Evolutionary conservation across 225 moss, liverwort and hornwort genomes (phyloP), one percentile per base, ranked within the genome.

Genomic region (Polytrichum commune): DNA sequence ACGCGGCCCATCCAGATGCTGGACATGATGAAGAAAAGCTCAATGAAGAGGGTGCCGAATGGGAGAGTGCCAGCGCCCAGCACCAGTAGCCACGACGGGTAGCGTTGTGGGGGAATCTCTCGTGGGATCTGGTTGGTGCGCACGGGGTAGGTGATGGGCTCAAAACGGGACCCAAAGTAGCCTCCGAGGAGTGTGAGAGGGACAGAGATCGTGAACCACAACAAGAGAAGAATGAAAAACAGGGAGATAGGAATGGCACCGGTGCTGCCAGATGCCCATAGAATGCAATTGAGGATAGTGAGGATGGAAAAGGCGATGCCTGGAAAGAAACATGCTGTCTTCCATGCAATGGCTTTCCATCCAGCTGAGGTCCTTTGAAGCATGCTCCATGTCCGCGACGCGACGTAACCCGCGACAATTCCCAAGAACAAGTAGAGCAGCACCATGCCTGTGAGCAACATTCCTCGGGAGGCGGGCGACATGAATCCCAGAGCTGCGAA

Each of bases 21-120:
- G 60, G 88, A 88, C 88, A 91, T 85, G 72, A 91, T 91, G 86
- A 91, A 91, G 78, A 88, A 91, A 5, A 91, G 86, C 84, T 91
- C 91, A 23, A 88, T 91, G 73, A 91, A 91, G 19, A 91, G 88
- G 8, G 91, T 91, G 19, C 91, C 90, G 54, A 91, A 88, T 0
- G 90, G 90, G 7, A 91, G 78, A 25, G 90, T 91, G 53, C 90
- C 88, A 3, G 88, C 90, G 19, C 90, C 90, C 27, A 91, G 63
- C 10, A 91, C 90, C 23, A 91, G 46, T 2, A 91, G 81, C 90
- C 90, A 91, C 7, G 86, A 91, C 1, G 89, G 89, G 60, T 91
- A 91, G 54, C 81, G 84, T 65, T 91, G 89, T 1, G 84, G 82
- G 22, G 89, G 89, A 29, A 91, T 77, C 71, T 89, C 91, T 1